Base-by-base conservation (phyloP, 371 early-diverging fungal species). In the Saksenaea vasiformis region DNA sequence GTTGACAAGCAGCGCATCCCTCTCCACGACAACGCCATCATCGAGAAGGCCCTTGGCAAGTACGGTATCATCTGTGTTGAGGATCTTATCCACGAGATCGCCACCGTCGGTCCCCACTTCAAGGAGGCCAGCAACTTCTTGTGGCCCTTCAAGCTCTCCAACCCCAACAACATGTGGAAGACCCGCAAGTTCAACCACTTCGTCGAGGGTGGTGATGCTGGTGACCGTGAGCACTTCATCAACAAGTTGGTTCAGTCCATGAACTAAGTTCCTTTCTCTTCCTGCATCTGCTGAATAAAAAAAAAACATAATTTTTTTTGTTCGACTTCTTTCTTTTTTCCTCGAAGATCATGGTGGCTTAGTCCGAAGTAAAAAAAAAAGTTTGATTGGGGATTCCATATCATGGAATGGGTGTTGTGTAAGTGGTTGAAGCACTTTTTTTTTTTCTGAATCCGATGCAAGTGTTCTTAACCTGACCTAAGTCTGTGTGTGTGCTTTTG, bases 121-220 rank as follows among this genome's bases (percentile, higher is more conserved):
- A 79, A 77, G 78, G 70, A 77, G 74, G 99, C 95, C 78, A 95
- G 93, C 90, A 95, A 93, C 91, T 99, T 99, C 90, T 85, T 99
- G 77, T 98, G 98, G 96, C 97, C 99, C 77, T 98, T 99, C 93
- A 95, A 95, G 88, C 91, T 99, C 68, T 94, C 93, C 74, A 94
- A 93, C 90, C 99, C 99, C 74, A 97, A 85, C 74, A 98, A 97
- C 77, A 98, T 98, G 69, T 99, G 91, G 93, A 83, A 83, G 67
- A 87, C 86, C 61, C 95, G 97, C 89, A 99, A 99, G 91, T 86
- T 91, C 69, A 87, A 85, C 62, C 95, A 97, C 90, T 99, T 97
- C 82, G 90, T 98, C 64, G 94, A 98, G 84, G 99, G 99, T 78
- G 99, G 99, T 82, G 94, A 96, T 78, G 79, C 88, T 76, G 99